phyloP scores from a whole-genome alignment of 441 rosid genomes.

The Raphanus hybrid region DNA sequence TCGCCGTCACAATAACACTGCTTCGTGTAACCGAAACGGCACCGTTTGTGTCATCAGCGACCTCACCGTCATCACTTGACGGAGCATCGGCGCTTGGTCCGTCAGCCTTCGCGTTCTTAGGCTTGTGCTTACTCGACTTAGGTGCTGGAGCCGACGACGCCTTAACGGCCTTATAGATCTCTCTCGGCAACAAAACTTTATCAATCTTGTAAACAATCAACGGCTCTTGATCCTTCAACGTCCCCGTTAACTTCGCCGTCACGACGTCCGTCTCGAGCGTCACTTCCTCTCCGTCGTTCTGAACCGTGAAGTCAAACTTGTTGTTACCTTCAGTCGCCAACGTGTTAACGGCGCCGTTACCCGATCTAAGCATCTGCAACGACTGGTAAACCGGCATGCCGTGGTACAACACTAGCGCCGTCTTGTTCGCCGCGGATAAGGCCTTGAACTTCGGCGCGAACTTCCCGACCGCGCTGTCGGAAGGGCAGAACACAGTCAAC shows the following conservation, averaged over 20 bases:
- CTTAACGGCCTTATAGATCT: constrained; percentile 46
- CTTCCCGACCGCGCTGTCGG: constrained; percentile 49
- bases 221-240: constrained; percentile 64
- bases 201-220: constrained; percentile 58
- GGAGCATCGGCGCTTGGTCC: constrained; percentile 66
- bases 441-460: constrained; percentile 67
- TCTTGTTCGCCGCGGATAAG: constrained; percentile 53
- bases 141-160: constrained; percentile 40
- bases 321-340: constrained; percentile 67
- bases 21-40: not conserved
- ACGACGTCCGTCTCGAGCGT: constrained; percentile 58
- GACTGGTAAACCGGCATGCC: constrained; percentile 68
- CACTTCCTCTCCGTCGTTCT: constrained; percentile 60
- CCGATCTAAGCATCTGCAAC: constrained; percentile 57
- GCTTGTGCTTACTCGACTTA: constrained; percentile 41
- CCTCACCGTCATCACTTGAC: constrained; percentile 51
- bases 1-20: constrained; percentile 14
- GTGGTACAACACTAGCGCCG: constrained; percentile 57
- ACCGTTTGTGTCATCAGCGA: constrained; percentile 42
- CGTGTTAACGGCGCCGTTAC: constrained; percentile 63
- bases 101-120: constrained; percentile 42
- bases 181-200: constrained; percentile 61
- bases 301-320: constrained; percentile 63
- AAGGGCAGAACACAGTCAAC: constrained; percentile 68
- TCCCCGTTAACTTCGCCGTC: constrained; percentile 56